phyloP scores from a whole-genome alignment of 257 asterid species.

The Cordia subcordata region DNA sequence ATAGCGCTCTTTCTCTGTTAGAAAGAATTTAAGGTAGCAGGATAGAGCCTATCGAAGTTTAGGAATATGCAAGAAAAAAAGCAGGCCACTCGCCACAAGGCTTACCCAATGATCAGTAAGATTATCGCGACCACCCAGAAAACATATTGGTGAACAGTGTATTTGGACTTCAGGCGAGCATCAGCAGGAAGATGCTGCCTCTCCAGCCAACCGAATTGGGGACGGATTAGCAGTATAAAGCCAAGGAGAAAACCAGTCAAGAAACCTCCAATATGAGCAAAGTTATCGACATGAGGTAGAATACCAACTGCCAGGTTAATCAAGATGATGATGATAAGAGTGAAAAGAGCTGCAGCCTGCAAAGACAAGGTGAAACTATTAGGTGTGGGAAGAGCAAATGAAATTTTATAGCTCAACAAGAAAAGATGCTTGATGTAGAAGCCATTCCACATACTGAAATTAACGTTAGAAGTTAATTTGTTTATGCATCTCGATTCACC shows the following conservation, averaged over 20 bases:
- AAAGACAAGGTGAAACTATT: slow-evolving; percentile 1
- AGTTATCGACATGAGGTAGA: slow-evolving; percentile 84
- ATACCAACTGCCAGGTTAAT: slow-evolving; percentile 79
- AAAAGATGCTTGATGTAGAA: neutral
- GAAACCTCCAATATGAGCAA: slow-evolving; percentile 92
- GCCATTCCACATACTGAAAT: no score
- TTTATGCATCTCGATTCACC: no score
- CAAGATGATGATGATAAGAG: slow-evolving; percentile 59
- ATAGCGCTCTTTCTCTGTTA: no score
- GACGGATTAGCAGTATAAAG: slow-evolving; percentile 61
- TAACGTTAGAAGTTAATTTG: no score
- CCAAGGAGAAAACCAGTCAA: slow-evolving; percentile 77
- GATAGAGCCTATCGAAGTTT: no score
- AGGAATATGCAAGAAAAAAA: neutral
- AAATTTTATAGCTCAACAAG: neutral
- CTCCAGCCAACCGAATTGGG: slow-evolving; percentile 81
- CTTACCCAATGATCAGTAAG: slow-evolving; percentile 67
- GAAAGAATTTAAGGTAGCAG: no score
- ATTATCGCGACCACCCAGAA: slow-evolving; percentile 40
- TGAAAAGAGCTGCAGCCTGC: slow-evolving; percentile 81
- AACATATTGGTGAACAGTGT: slow-evolving; percentile 51
- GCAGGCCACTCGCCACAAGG: neutral
- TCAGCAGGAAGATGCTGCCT: slow-evolving; percentile 45
- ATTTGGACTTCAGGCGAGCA: slow-evolving; percentile 65
- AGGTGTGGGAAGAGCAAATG: neutral